A percentile compares a stretch with the other conserved stretches of the same genome.
Conservation (phyloP, 108 stramenopile genomes). For the Halocafeteria seosinensis region DNA sequence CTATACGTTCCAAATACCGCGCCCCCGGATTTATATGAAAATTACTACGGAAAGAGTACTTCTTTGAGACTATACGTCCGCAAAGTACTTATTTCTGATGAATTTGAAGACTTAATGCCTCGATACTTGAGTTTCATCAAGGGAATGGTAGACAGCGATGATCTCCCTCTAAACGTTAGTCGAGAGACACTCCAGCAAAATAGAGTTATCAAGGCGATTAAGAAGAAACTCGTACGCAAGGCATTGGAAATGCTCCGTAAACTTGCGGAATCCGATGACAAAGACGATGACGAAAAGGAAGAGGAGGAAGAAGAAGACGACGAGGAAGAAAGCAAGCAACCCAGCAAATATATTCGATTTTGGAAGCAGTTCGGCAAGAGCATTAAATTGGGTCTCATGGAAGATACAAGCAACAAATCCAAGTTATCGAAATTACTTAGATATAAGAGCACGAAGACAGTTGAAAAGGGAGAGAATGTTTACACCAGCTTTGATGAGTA, state of each 20-base stretch:
- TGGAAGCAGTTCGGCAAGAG: constrained; percentile 74
- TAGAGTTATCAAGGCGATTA: constrained; percentile 89
- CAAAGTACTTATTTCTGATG: constrained; percentile 92
- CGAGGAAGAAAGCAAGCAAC: constrained; percentile 30
- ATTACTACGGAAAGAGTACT: constrained; percentile 37
- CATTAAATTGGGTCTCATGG: constrained; percentile 89
- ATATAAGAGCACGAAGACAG: constrained; percentile 63
- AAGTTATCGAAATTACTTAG: constrained; percentile 80
- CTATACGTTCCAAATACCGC: constrained; percentile 69
- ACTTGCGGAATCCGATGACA: constrained; percentile 38
- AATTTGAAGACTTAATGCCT: constrained; percentile 86
- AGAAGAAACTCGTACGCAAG: constrained; percentile 98
- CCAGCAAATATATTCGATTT: constrained; percentile 68
- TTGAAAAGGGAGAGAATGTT: constrained; percentile 44
- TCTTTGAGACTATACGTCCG: constrained; percentile 72
- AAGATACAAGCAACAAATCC: constrained; percentile 73
- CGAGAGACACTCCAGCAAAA: constrained; percentile 88
- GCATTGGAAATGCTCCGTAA: constrained; percentile 76
- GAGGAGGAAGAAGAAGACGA: constrained; percentile 37
- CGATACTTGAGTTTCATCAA: constrained; percentile 75
- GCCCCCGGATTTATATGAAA: constrained; percentile 35
- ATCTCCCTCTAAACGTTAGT: constrained; percentile 97
- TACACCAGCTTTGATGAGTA: constrained; percentile 66
- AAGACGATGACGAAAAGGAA: constrained; percentile 17
- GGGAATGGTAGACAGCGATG: constrained; percentile 97